These are phyloP conservation scores for Polychytrium aggregatum DNA, from an alignment of 192 early-diverging fungal species.

Conservation along the genomic window DNA sequence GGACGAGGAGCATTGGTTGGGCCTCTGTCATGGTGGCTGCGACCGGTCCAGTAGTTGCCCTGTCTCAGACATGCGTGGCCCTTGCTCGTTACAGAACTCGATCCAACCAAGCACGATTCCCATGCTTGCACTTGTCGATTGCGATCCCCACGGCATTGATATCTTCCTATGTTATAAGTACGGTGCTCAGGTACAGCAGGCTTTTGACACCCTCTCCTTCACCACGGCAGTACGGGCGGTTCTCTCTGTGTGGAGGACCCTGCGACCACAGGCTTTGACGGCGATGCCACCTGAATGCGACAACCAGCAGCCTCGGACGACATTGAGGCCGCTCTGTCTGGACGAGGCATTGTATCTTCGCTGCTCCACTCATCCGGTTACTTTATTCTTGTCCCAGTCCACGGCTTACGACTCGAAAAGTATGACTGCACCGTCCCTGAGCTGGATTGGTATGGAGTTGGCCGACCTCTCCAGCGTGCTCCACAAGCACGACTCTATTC, in stretches of 20 bases:
- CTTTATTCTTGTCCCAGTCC: too few relatives aligned
- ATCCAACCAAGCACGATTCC: too few relatives aligned
- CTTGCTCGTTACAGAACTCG: too few relatives aligned
- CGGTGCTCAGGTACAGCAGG: slow-evolving; percentile 13
- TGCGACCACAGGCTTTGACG: background rate
- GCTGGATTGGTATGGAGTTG: background rate
- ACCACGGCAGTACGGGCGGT: background rate
- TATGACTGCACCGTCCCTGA: background rate
- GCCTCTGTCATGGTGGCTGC: too few relatives aligned
- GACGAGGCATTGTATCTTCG: too few relatives aligned
- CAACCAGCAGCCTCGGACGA: too few relatives aligned
- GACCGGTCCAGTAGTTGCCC: too few relatives aligned
- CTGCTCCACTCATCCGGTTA: slow-evolving; percentile 2
- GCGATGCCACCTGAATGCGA: slow-evolving; percentile 14
- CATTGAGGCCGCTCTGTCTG: too few relatives aligned
- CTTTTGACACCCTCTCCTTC: background rate
- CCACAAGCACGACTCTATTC: background rate
- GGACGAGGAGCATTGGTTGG: too few relatives aligned
- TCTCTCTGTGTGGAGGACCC: too few relatives aligned
- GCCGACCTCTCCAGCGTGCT: background rate
- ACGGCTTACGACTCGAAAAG: slow-evolving; percentile 8
- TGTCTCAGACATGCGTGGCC: too few relatives aligned
- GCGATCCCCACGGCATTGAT: slow-evolving; percentile 27
- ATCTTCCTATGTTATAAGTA: slow-evolving; percentile 21
- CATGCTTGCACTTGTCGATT: slow-evolving; percentile 17